A percentile compares a stretch with the other conserved stretches of the same genome.
Conservation (phyloP, 208 protist genomes). For the Wallacemonas sp. region DNA sequence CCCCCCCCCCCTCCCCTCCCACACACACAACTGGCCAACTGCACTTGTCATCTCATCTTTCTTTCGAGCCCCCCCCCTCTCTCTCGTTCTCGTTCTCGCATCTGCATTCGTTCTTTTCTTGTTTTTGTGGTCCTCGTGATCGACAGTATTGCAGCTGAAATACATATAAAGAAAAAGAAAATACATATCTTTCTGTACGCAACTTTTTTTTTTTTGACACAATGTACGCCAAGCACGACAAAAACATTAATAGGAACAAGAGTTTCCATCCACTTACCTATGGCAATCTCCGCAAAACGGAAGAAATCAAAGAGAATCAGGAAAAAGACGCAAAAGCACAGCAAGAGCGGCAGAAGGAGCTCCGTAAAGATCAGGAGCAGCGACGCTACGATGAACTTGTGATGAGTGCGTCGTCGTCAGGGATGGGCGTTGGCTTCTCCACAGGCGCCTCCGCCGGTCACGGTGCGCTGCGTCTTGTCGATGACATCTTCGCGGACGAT, state of each 20-base stretch:
- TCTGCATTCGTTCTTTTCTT: background rate
- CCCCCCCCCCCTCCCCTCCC: no score
- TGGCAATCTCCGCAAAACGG: slow-evolving; percentile 71
- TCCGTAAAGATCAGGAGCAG: slow-evolving; percentile 72
- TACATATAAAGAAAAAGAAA: background rate
- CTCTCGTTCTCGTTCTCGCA: background rate
- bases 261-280: slow-evolving; percentile 86
- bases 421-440: slow-evolving; percentile 15
- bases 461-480: slow-evolving; percentile 48
- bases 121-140: no score
- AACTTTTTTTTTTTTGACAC: slow-evolving; percentile 5
- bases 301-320: slow-evolving; percentile 50
- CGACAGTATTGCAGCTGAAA: no score
- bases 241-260: slow-evolving; percentile 91
- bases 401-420: slow-evolving; percentile 22
- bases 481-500: slow-evolving; percentile 76
- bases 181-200: background rate
- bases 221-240: slow-evolving; percentile 88
- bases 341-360: slow-evolving; percentile 47
- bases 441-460: slow-evolving; percentile 20
- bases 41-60: background rate
- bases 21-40: no score
- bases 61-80: background rate
- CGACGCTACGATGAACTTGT: slow-evolving; percentile 78
- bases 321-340: slow-evolving; percentile 32